A percentile compares a stretch with the other conserved stretches of the same genome.
Conservation (phyloP, 2,329 filamentous ascomycete species). For the Neonectria magnoliae region DNA sequence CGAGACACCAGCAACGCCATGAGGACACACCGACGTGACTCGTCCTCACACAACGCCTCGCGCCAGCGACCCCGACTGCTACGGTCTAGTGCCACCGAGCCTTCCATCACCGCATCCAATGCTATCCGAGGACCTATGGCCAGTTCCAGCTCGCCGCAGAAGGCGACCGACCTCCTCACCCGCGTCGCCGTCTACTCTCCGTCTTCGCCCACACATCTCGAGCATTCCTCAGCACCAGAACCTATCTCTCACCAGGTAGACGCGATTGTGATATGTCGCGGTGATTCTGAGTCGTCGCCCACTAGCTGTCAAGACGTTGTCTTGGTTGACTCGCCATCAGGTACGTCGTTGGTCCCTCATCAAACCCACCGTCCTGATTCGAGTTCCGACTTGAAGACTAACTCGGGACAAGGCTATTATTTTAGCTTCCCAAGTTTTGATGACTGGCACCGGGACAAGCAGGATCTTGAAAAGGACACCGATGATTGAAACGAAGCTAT, state of each 20-base stretch:
- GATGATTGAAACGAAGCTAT: constrained; percentile 36
- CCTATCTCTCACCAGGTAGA: constrained; percentile 34
- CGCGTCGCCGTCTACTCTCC: constrained; percentile 61
- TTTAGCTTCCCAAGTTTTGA: constrained; percentile 81
- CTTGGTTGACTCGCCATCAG: constrained; percentile 42
- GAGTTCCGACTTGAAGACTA: constrained; percentile 48
- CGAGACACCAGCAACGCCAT: constrained; percentile 40
- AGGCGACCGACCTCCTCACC: constrained; percentile 65
- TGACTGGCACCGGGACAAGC: constrained; percentile 63
- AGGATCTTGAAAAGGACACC: constrained; percentile 37
- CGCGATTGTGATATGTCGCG: constrained; percentile 38
- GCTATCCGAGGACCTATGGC: constrained; percentile 62
- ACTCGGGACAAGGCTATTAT: constrained; percentile 59
- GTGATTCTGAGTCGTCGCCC: constrained; percentile 33
- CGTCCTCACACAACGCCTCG: constrained; percentile 37
- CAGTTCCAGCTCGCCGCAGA: constrained; percentile 58
- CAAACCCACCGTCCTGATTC: not conserved
- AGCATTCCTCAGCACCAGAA: constrained; percentile 33
- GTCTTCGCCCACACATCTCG: constrained; percentile 28
- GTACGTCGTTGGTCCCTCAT: constrained; percentile 25
- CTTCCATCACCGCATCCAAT: constrained; percentile 66
- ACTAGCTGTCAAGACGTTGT: constrained; percentile 37
- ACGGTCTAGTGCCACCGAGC: constrained; percentile 65
- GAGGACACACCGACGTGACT: constrained; percentile 42
- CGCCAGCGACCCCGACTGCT: constrained; percentile 63